These are phyloP conservation scores for Tephrocybe sp. DNA, from an alignment of 768 basidiomycete genomes.

Conservation along the genomic window DNA sequence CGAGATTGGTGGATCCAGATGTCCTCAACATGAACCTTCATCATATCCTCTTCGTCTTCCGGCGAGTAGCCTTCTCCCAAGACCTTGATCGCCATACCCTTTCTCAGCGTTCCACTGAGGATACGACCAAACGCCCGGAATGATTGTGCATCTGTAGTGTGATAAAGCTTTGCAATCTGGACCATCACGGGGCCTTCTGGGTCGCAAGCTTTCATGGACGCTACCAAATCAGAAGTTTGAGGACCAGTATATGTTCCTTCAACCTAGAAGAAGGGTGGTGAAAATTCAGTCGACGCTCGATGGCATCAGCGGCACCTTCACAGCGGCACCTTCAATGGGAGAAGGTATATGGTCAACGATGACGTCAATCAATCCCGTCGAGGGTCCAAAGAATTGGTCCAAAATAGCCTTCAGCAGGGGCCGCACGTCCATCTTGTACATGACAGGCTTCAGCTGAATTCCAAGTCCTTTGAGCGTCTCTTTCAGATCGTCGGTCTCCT, in stretches of 20 bases:
- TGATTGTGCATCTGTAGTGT: conserved; percentile 94
- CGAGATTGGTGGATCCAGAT: conserved; percentile 91
- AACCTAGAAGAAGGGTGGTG: conserved; percentile 42
- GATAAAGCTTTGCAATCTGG: conserved; percentile 92
- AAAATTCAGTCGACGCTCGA: not conserved
- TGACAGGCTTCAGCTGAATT: conserved; percentile 86
- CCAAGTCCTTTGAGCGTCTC: conserved; percentile 74
- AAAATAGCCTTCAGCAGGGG: conserved; percentile 92
- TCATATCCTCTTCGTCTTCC: conserved; percentile 99
- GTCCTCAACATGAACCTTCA: conserved; percentile 78
- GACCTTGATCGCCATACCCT: conserved; percentile 89
- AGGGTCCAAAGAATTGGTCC: conserved; percentile 93
- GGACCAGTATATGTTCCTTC: conserved; percentile 89
- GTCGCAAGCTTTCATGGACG: conserved; percentile 81
- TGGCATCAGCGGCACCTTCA: conserved; percentile 50
- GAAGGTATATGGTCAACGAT: conserved; percentile 89
- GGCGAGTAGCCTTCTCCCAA: conserved; percentile 96
- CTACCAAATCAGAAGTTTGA: conserved; percentile 74
- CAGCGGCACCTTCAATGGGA: conserved; percentile 56
- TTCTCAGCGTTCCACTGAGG: conserved; percentile 85
- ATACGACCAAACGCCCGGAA: conserved; percentile 97
- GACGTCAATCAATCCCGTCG: conserved; percentile 91
- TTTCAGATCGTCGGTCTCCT: conserved; percentile 87
- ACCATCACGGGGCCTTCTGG: conserved; percentile 89
- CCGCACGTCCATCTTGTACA: conserved; percentile 98